Evolutionary conservation across 2,329 filamentous ascomycete genomes (phyloP).

Genomic region (Chaetomium olivaceum): DNA sequence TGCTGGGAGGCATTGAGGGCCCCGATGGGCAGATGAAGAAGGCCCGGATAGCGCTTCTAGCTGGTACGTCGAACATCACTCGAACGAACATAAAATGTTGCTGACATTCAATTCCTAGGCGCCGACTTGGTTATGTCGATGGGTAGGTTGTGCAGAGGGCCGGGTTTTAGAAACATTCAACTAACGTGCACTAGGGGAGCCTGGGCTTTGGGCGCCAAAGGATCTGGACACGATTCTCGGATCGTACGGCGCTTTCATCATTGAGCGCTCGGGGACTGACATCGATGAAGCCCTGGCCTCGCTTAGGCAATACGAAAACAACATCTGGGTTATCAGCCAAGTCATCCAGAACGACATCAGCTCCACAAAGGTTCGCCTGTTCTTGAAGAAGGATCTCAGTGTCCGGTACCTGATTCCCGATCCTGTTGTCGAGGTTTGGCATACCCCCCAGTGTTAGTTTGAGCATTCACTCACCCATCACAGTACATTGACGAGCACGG

Average conservation of each 20-base stretch:
- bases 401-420: constrained; percentile 65
- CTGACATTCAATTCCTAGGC: constrained; percentile 45
- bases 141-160: constrained; percentile 20
- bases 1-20: constrained; percentile 71
- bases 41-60: constrained; percentile 77
- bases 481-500: constrained; percentile 69
- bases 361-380: constrained; percentile 78
- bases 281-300: constrained; percentile 84
- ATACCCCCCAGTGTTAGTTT: not conserved
- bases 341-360: constrained; percentile 85
- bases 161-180: not conserved
- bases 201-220: constrained; percentile 76
- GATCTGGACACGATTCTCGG: constrained; percentile 88
- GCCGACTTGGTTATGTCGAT: constrained; percentile 61
- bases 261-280: constrained; percentile 87
- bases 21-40: constrained; percentile 65
- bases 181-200: constrained; percentile 65
- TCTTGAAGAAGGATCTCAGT: constrained; percentile 77
- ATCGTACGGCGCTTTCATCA: constrained; percentile 78
- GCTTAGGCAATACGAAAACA: constrained; percentile 78
- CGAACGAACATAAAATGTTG: not conserved
- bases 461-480: constrained; percentile 45
- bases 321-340: constrained; percentile 85
- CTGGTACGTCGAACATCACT: constrained; percentile 37
- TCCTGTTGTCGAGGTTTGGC: constrained; percentile 52